Base-by-base conservation (phyloP, 2,329 filamentous ascomycete species). In the Stylonectria norvegica region DNA sequence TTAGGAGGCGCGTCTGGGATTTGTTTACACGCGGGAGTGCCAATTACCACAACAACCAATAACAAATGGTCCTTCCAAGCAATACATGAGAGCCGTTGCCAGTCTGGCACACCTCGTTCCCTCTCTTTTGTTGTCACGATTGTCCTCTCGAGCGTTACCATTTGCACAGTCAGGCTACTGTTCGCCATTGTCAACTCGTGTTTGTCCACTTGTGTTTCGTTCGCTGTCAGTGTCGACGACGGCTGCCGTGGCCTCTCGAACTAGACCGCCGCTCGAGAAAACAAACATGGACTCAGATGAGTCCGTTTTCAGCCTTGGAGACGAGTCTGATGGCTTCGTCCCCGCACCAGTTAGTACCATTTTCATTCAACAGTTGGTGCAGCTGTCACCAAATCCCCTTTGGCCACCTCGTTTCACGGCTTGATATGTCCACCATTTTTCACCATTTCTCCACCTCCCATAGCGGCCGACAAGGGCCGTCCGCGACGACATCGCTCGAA, bases 281-380 rank as follows among this genome's bases (percentile, higher is more conserved):
- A 47, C 50, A 64, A 67, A 56, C 35, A 80, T 80, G 77, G 72
- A 75, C 53, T 78, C 80, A 64, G 76, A 79, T 40, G 80, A 81
- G 65, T 67, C 60, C 43, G 54, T 53, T 32, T 67, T 65, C 49
- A 67, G 62, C 43, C 39, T 63, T 19, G 66, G 54, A 35, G 65
- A 68, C 23, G 67, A 70, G 43, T 70, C 68, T 16, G 68, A 70
- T 41, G 67, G 54, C 49, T 71, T 57, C 43, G 62, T 60, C 36
- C 67, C 67, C n/a, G 55, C 66, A 47, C 54, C 55, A 34, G 67
- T 69, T 48, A 56, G 66, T 58, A 35, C 36, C 36, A 40, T 37
- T 19, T 23, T 25, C 17, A 3, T 5, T 27, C 35, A 36, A 11
- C 35, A 22, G 35, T 29, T 41, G 38, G 23, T 38, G 19, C 34